These are phyloP conservation scores for Carex sylvatica DNA, from an alignment of 202 grass and related monocot genomes.

Conservation along the genomic window DNA sequence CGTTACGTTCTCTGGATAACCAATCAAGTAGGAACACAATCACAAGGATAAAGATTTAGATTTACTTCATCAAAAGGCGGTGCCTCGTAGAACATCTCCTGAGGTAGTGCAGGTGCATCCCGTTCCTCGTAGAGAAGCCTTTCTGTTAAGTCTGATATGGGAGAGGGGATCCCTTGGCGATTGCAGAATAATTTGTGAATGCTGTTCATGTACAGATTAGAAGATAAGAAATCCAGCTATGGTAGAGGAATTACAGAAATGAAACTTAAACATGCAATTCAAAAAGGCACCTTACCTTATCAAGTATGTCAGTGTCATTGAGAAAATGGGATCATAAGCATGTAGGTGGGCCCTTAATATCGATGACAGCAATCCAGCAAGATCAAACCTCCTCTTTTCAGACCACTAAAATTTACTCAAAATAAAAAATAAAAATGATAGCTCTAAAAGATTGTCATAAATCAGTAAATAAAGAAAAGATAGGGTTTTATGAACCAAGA, in stretches of 20 bases:
- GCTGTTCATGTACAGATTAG: slow-evolving; percentile 45
- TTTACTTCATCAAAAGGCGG: slow-evolving; percentile 93
- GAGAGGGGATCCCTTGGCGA: slow-evolving; percentile 76
- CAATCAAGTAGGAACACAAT: background rate
- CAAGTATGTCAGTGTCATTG: slow-evolving; percentile 89
- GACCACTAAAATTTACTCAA: slow-evolving; percentile 70
- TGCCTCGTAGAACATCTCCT: slow-evolving; percentile 71
- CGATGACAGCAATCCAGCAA: slow-evolving; percentile 85
- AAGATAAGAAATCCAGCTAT: slow-evolving; percentile 30
- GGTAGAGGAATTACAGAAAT: slow-evolving; percentile 6
- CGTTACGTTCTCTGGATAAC: slow-evolving; percentile 5
- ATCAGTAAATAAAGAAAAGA: slow-evolving; percentile 31
- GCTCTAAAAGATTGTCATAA: background rate
- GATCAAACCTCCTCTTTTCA: slow-evolving; percentile 72
- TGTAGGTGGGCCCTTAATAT: slow-evolving; percentile 89
- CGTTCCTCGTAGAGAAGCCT: slow-evolving; percentile 82
- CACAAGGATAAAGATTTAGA: slow-evolving; percentile 8
- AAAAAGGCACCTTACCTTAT: slow-evolving; percentile 80
- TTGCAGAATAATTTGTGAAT: slow-evolving; percentile 89
- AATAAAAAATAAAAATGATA: background rate
- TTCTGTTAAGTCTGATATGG: slow-evolving; percentile 86
- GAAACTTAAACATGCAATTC: slow-evolving; percentile 13
- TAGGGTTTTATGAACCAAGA: slow-evolving; percentile 26
- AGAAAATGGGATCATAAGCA: slow-evolving; percentile 94
- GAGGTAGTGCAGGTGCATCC: slow-evolving; percentile 68